A percentile compares a stretch with the other conserved stretches of the same genome.
Conservation (phyloP, 495 filamentous ascomycete genomes). For the Neurospora sp. region DNA sequence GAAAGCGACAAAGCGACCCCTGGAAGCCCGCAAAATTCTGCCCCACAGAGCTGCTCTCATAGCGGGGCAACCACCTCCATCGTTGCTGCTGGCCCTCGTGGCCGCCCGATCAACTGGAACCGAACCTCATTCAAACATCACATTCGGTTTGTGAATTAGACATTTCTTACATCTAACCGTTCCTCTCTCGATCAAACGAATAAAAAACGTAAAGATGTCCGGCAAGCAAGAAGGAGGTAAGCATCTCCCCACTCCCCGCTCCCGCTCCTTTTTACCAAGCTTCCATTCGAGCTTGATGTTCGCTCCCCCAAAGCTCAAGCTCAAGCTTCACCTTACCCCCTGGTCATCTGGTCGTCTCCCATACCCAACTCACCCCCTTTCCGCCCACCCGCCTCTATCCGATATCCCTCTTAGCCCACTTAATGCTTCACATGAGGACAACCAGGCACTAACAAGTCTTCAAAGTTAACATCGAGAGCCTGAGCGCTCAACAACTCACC, state of each 20-base stretch:
- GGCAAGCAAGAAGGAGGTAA: neutral
- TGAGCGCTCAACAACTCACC: constrained; percentile 41
- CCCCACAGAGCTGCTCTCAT: neutral
- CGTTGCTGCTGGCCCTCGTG: neutral
- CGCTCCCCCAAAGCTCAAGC: neutral
- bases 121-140: neutral
- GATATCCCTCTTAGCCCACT: no score
- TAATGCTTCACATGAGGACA: no score
- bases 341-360: neutral
- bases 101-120: neutral
- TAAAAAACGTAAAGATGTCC: neutral
- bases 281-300: neutral
- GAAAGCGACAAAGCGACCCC: neutral
- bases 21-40: neutral
- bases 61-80: neutral
- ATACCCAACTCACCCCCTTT: neutral
- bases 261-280: neutral
- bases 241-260: neutral
- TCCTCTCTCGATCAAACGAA: neutral
- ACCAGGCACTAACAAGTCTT: neutral
- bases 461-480: constrained; percentile 37
- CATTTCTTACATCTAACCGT: neutral
- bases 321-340: neutral
- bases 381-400: no score
- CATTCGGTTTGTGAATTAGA: neutral